Base-by-base conservation (phyloP, 805 yeast species). In the Ogataea paradorogensis region DNA sequence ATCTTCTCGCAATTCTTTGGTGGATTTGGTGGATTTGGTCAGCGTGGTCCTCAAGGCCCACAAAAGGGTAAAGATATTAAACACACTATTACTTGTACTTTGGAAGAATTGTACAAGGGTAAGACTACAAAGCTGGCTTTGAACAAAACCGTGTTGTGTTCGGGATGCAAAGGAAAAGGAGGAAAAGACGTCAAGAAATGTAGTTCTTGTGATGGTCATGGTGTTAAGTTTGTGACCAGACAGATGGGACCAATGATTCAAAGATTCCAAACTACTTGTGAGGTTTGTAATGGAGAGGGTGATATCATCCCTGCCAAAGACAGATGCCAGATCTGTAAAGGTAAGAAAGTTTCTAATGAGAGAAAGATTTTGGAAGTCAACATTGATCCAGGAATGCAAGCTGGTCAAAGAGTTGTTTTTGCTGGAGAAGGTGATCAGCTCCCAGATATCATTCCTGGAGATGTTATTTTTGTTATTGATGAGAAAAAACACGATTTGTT, bases 161-260 rank as follows among this genome's bases (percentile, higher is more conserved):
- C 78, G 59, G 59, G 77, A 34, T 93, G 99, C 76, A 83, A 86
- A 40, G 99, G 99, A 58, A 80, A 80, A 58, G 99, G 99, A 66
- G 99, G 99, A 69, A 87, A 87, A 59, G 85, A 81, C 53, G 95
- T 90, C 50, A 84, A 84, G 72, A 80, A 80, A 56, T 93, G 99
- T 80, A 51, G 80, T 37, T 63, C 79, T 27, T 93, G 99, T 81
- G 76, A 78, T 60, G 99, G 99, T 67, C 75, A 77, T 56, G 99
- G 99, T 77, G 69, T 83, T 65, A 86, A 79, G 67, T 83, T 91
- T 51, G 84, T 89, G 52, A 87, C 96, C 38, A 85, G 95, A 73
- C 98, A 93, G 70, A 90, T 93, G 96, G 99, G 99, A 55, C 96
- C 96, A 52, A 88, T 93, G 90, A 85, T 93, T 59, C 99, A 93